These are phyloP conservation scores for Xerocomellus chrysenteron DNA, from an alignment of 768 basidiomycete species.

Conservation along the genomic window DNA sequence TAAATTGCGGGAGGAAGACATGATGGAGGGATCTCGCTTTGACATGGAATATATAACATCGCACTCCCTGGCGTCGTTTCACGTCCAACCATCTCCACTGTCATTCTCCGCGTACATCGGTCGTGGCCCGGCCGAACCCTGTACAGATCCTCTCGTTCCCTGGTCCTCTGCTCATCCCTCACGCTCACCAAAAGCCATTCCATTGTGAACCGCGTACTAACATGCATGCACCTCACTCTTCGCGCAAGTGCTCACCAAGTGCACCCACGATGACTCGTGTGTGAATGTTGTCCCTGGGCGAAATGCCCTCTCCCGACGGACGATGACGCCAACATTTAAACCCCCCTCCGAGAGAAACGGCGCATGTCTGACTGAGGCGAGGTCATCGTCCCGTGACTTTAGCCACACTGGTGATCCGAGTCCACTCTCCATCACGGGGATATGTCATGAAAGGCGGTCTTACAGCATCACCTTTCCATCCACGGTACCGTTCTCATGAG, in stretches of 20 bases:
- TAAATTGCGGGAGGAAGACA: conserved; percentile 34
- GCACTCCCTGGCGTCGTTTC: conserved; percentile 20
- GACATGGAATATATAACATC: conserved; percentile 25
- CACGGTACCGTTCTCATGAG: too few species aligned
- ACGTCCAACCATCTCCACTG: conserved; percentile 15
- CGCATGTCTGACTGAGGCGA: too few species aligned
- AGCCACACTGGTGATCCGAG: too few species aligned
- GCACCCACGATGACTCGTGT: neutral
- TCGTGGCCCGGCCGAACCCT: conserved; percentile 12
- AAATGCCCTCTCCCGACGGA: neutral
- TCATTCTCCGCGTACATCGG: conserved; percentile 35
- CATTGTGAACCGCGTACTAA: too few species aligned
- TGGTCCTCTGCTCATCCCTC: neutral
- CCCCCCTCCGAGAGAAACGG: too few species aligned
- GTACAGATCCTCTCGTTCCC: too few species aligned
- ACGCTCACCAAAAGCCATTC: neutral
- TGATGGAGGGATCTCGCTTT: conserved; percentile 12
- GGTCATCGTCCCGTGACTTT: too few species aligned
- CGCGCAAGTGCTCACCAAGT: neutral
- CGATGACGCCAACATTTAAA: too few species aligned
- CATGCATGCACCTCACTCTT: neutral
- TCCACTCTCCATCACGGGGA: too few species aligned
- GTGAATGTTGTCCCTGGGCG: neutral
- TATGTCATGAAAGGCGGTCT: too few species aligned
- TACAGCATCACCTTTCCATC: too few species aligned